Conservation (phyloP, 306 rosid species). For the Ochetophila trinervis region DNA sequence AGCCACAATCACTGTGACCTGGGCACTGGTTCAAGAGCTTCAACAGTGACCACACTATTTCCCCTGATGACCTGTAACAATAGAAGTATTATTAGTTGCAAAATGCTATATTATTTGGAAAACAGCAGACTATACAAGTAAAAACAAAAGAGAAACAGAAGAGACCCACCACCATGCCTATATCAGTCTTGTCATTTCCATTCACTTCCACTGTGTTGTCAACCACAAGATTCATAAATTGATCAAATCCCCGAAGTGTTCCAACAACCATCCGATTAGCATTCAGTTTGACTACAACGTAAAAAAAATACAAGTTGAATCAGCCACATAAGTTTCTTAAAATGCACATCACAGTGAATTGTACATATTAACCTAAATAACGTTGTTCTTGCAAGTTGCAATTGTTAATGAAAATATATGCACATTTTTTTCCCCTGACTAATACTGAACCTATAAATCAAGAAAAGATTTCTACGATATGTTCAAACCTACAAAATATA, state of each 20-base stretch:
- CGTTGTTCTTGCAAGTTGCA: background rate
- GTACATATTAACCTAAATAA: background rate
- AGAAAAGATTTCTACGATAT: too few species aligned
- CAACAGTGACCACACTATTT: conserved; percentile 95
- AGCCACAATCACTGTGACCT: conserved; percentile 37
- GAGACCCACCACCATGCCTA: conserved; percentile 97
- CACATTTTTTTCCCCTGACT: too few species aligned
- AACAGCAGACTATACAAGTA: background rate
- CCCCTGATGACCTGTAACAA: conserved; percentile 86
- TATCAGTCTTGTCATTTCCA: conserved; percentile 76
- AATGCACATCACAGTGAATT: background rate
- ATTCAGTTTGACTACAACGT: conserved; percentile 74
- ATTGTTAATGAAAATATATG: too few species aligned
- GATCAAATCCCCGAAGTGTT: conserved; percentile 92
- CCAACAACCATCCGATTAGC: conserved; percentile 92
- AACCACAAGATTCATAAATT: conserved; percentile 91
- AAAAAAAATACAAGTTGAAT: conserved; percentile 3
- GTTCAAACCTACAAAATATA: too few species aligned
- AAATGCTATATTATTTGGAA: background rate
- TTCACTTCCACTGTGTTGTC: conserved; percentile 93
- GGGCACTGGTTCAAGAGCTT: conserved; percentile 95
- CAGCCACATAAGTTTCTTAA: background rate
- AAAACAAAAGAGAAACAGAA: background rate
- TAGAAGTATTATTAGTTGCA: conserved; percentile 8
- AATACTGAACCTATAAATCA: too few species aligned